Conservation (phyloP, 2,329 filamentous ascomycete species). For the Botryotinia convoluta region DNA sequence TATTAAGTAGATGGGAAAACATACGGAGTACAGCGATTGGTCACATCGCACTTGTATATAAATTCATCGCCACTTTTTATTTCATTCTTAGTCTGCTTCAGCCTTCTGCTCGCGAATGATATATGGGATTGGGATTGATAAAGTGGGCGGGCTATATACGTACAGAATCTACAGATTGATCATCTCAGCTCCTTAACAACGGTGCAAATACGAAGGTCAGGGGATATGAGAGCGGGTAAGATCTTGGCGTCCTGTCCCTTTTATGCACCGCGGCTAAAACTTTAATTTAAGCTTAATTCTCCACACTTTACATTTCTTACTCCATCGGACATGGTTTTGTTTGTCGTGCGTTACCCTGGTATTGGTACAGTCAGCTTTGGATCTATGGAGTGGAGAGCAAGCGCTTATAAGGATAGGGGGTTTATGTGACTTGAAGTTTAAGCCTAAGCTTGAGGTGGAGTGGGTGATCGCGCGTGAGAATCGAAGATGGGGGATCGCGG, state of each 20-base stretch:
- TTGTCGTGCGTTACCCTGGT: too few relatives aligned
- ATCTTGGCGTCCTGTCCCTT: neutral
- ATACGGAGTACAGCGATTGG: neutral
- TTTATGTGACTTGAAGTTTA: neutral
- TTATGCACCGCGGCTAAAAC: neutral
- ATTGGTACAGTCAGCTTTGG: neutral
- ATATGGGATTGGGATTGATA: too few relatives aligned
- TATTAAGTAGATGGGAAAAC: too few relatives aligned
- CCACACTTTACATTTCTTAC: rapidly evolving
- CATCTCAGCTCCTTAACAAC: neutral
- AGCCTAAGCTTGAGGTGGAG: neutral
- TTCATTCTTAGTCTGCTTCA: too few relatives aligned
- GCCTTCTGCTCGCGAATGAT: neutral
- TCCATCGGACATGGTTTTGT: neutral
- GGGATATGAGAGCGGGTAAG: neutral
- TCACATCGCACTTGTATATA: neutral
- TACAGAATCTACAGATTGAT: neutral
- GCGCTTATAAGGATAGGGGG: neutral
- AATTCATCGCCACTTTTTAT: too few relatives aligned
- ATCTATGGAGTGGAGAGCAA: neutral
- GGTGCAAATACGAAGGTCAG: neutral
- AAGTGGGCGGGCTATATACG: neutral
- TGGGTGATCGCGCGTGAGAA: neutral
- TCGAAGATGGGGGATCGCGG: neutral
- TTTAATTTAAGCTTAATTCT: neutral